Evolutionary conservation across 2,329 filamentous ascomycete genomes (phyloP).

Genomic region (Colletotrichum camelliae): DNA sequence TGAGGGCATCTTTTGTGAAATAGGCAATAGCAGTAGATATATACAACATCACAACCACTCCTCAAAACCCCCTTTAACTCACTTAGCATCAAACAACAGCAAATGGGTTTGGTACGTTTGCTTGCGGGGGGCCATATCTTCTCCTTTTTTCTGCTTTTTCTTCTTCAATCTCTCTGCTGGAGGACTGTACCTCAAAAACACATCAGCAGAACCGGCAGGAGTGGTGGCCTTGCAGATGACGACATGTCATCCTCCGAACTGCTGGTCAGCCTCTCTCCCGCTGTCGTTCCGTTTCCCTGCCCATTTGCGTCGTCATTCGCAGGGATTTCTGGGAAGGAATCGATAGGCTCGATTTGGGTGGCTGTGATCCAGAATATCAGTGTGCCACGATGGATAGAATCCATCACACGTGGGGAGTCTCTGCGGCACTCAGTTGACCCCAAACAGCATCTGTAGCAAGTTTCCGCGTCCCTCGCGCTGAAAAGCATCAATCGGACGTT

Average conservation of each 20-base stretch:
- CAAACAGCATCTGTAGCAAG: not conserved
- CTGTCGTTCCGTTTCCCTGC: not conserved
- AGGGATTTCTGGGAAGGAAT: not conserved
- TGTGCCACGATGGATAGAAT: not conserved
- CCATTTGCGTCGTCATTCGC: not conserved
- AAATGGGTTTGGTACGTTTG: not conserved
- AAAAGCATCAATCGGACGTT: not conserved
- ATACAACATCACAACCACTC: not conserved
- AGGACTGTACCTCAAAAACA: not conserved
- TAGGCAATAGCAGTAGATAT: not conserved
- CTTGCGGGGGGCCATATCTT: no score
- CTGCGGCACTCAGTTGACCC: not conserved
- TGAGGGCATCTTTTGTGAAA: not conserved
- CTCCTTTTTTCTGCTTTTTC: not conserved
- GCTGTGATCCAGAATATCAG: not conserved
- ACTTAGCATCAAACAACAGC: not conserved
- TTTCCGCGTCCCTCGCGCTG: not conserved
- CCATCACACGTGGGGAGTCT: not conserved
- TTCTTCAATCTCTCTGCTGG: not conserved
- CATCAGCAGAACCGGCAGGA: not conserved
- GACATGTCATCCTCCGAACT: not conserved
- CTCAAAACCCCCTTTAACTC: not conserved
- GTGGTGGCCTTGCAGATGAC: not conserved
- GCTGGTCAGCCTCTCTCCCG: not conserved
- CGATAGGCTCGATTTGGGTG: not conserved